These are phyloP conservation scores for Blastobotrys arbuscula DNA, from an alignment of 1,139 yeast genomes.

Conservation along the genomic window DNA sequence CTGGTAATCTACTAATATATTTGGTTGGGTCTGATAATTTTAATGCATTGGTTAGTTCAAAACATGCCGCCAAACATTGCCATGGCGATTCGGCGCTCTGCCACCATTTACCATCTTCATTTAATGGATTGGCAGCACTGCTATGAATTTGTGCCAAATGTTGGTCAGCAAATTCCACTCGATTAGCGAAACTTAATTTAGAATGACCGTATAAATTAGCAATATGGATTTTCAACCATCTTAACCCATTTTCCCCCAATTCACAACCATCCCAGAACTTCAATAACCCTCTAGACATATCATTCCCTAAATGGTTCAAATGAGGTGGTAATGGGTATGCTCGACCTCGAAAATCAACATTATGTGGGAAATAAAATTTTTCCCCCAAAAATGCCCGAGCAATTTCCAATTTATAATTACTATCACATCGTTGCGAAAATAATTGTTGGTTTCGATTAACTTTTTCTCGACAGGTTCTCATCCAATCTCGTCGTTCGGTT, in stretches of 20 bases:
- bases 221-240: slow-evolving; percentile 86
- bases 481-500: slow-evolving; percentile 60
- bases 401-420: slow-evolving; percentile 87
- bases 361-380: slow-evolving; percentile 88
- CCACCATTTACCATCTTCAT: slow-evolving; percentile 69
- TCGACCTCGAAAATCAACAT: slow-evolving; percentile 90
- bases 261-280: slow-evolving; percentile 84
- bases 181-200: slow-evolving; percentile 71
- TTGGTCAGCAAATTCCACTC: slow-evolving; percentile 66
- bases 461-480: slow-evolving; percentile 50
- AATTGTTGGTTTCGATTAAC: slow-evolving; percentile 58
- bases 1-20: slow-evolving; percentile 75
- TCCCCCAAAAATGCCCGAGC: slow-evolving; percentile 82
- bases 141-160: slow-evolving; percentile 57
- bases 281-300: slow-evolving; percentile 78
- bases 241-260: slow-evolving; percentile 68
- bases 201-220: slow-evolving; percentile 87
- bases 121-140: slow-evolving; percentile 67
- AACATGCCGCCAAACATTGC: slow-evolving; percentile 86
- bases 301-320: slow-evolving; percentile 81
- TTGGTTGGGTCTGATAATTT: slow-evolving; percentile 67
- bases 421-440: slow-evolving; percentile 88
- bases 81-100: slow-evolving; percentile 84
- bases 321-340: slow-evolving; percentile 91
- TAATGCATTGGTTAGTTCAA: slow-evolving; percentile 70